Percentiles rank a stretch among this genome's conserved stretches.
Conservation (phyloP, 1,284 basidiomycete genomes). For the Malassezia vespertilionis region DNA sequence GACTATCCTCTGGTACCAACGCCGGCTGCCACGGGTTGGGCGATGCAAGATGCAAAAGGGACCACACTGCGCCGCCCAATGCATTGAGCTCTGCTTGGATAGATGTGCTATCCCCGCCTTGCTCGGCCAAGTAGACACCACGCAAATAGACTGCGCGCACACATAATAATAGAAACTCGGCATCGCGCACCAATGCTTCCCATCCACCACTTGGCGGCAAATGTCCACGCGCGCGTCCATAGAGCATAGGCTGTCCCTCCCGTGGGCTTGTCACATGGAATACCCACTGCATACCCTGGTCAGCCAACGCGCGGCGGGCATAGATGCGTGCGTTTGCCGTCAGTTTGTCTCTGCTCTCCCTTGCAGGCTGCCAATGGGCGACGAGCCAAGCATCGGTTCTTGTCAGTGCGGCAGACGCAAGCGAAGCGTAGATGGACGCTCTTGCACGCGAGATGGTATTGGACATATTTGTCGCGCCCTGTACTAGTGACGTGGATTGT, state of each 20-base stretch:
- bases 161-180: conserved; percentile 1
- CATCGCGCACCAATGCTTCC: conserved; percentile 8
- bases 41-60: not conserved
- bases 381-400: not conserved
- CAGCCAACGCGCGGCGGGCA: conserved; percentile 10
- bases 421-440: conserved; percentile 10
- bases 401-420: conserved; percentile 9
- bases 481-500: not conserved
- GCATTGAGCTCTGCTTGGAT: conserved; percentile 1
- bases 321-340: conserved; percentile 15
- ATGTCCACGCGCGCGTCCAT: conserved; percentile 9
- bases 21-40: not conserved
- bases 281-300: conserved; percentile 13
- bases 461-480: conserved; percentile 1
- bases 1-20: not conserved
- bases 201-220: conserved; percentile 6
- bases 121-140: not conserved
- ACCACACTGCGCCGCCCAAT: conserved; percentile 6
- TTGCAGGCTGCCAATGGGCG: not conserved
- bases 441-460: conserved; percentile 6
- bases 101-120: not conserved
- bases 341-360: not conserved
- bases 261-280: not conserved
- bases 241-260: not conserved
- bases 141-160: conserved; percentile 4